Base-by-base conservation (phyloP, 768 basidiomycete species). In the Paxillus involutus region DNA sequence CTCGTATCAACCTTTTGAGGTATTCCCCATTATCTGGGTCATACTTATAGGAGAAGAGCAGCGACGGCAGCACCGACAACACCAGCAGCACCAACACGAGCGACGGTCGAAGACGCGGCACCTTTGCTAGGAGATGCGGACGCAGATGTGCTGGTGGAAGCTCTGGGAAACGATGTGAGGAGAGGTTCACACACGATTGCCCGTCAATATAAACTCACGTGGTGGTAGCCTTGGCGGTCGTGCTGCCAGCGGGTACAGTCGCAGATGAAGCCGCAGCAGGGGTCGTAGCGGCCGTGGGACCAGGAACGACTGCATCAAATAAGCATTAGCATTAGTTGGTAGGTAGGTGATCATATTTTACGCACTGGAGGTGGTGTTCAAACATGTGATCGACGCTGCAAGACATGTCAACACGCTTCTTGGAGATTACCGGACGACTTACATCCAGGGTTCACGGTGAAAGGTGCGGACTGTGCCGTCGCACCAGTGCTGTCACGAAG, bases 401-500 rank as follows among this genome's bases (percentile, higher is more conserved):
- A 50, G 13, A 58, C 44, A 63, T 24, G 52, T 63, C 26, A 60
- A 36, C 32, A 41, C 44, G 54, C 17, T 36, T 19, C 21, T 57
- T 17, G 16, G 21, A 35, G 12, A 6, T 41, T 24, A 21, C 13
- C 44, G 41, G 12, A 16, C n/a, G 7, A 72, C 85, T 44, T 73
- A 88, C 88, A 37, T 47, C 84, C 77, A 7, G 71, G 0, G 30
- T 66, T 60, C 57, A 89, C 64, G 14, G 68, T 73, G 75, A 90
- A 77, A 3, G 81, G 32, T 6, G 78, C 88, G 3, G 79, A 70
- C 60, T 84, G 84, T 0, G 66, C 74, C 45, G 65, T 24, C 0
- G 19, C 0, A 62, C 92, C 91, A 32, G 72, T 80, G 51, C 52
- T 67, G 63, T 94, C 92, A 64, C 79, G 80, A 57, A 94, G 55